A percentile compares a stretch with the other conserved stretches of the same genome.
Evolutionary conservation across 495 filamentous ascomycete genomes (phyloP).

Genomic region (Filosporella fistucella): DNA sequence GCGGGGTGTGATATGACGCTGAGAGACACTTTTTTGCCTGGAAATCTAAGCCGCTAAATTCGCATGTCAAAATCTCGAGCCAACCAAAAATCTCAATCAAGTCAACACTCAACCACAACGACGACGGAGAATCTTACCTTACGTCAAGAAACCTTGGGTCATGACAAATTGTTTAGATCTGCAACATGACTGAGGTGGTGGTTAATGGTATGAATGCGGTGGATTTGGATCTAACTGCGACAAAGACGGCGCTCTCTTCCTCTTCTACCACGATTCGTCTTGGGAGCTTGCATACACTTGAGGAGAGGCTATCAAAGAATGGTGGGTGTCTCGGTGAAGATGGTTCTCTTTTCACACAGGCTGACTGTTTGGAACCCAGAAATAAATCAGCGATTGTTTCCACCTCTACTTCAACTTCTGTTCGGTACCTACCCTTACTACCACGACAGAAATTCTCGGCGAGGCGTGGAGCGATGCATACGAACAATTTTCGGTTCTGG

Average conservation of each 20-base stretch:
- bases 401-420: constrained; percentile 58
- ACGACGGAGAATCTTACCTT: too few species aligned
- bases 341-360: background rate
- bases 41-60: background rate
- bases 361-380: constrained; percentile 10
- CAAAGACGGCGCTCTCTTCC: constrained; percentile 36
- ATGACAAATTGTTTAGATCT: constrained; percentile 16
- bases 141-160: constrained; percentile 7
- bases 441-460: constrained; percentile 75
- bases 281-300: constrained; percentile 36
- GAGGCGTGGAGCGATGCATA: constrained; percentile 75
- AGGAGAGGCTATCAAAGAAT: constrained; percentile 41
- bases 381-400: constrained; percentile 18
- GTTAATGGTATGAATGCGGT: constrained; percentile 17
- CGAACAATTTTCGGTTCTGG: constrained; percentile 50
- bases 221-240: constrained; percentile 20
- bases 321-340: constrained; percentile 26
- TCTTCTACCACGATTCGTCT: constrained; percentile 43
- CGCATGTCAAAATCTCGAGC: background rate
- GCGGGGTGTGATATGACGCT: background rate
- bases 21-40: background rate
- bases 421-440: constrained; percentile 87
- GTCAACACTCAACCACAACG: background rate
- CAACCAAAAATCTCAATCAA: background rate
- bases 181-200: constrained; percentile 27